Percentiles rank a stretch among this genome's conserved stretches.
phyloP scores from a whole-genome alignment of 176 grass and related monocot species.

The Thinopyrum elongatum region DNA sequence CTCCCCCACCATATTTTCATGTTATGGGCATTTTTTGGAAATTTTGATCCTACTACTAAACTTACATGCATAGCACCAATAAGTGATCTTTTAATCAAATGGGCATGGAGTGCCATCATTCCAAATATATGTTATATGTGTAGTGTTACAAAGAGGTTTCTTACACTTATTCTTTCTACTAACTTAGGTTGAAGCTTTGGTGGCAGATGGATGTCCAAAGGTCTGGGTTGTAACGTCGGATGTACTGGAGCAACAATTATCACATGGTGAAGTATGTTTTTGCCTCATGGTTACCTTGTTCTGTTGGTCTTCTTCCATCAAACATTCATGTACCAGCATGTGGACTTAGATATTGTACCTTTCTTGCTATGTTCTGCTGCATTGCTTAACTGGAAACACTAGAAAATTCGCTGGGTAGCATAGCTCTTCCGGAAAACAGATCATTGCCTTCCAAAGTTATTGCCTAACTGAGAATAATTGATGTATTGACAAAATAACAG shows the following conservation, averaged over 20 bases:
- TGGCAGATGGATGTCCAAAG: constrained; percentile 74
- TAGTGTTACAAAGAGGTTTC: not conserved
- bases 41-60: not conserved
- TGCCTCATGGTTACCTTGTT: not conserved
- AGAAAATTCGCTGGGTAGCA: not conserved
- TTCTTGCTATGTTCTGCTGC: not conserved
- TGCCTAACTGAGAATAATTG: not conserved
- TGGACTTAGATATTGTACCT: constrained; percentile 1
- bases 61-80: not conserved
- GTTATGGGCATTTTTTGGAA: not conserved
- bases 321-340: not conserved
- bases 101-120: not conserved
- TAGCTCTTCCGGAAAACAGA: not conserved
- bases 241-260: constrained; percentile 75
- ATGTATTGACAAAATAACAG: not conserved
- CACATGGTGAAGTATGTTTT: constrained; percentile 63
- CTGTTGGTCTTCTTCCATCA: not conserved
- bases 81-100: constrained; percentile 18
- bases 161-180: constrained; percentile 31
- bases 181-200: constrained; percentile 87
- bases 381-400: not conserved
- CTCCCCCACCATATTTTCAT: not conserved
- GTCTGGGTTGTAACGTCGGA: constrained; percentile 89
- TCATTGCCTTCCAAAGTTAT: not conserved
- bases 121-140: not conserved